Percentiles rank a stretch among this genome's conserved stretches.
phyloP scores from a whole-genome alignment of 345 rosid genomes.

The Brassica napus region DNA sequence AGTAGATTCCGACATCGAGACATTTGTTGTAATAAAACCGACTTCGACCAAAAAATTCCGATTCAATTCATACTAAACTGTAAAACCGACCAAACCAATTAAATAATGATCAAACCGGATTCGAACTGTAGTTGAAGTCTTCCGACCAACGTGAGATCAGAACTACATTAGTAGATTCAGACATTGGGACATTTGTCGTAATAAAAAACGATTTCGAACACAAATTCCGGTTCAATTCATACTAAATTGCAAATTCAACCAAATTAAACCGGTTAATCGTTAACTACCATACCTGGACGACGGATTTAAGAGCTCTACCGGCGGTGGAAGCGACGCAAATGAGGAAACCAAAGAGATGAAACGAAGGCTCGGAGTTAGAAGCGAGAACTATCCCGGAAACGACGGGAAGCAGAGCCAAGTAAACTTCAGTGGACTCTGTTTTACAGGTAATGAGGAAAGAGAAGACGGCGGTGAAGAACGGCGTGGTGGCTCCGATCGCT shows the following conservation, averaged over 20 bases:
- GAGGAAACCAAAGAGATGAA: conserved; percentile 87
- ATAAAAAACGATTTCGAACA: not conserved
- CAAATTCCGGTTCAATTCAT: not conserved
- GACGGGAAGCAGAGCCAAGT: conserved; percentile 82
- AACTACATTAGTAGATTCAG: no score
- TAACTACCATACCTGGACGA: conserved; percentile 60
- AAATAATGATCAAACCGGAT: not conserved
- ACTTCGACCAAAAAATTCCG: not conserved
- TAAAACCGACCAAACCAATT: not conserved
- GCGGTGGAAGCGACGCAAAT: conserved; percentile 94
- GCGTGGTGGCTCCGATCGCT: conserved; percentile 97
- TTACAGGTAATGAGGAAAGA: conserved; percentile 88
- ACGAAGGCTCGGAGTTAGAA: conserved; percentile 88
- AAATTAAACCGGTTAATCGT: not conserved
- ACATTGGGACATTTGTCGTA: not conserved
- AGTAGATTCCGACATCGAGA: not conserved
- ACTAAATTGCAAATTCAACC: not conserved
- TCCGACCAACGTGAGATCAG: not conserved
- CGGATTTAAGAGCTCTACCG: conserved; percentile 93
- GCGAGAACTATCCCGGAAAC: conserved; percentile 93
- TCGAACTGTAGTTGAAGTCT: not conserved
- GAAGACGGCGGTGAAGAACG: conserved; percentile 94
- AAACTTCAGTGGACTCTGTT: conserved; percentile 83
- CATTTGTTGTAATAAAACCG: not conserved
- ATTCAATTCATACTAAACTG: no score